Base-by-base conservation (phyloP, 139 green algal genomes). In the Coccomyxa sp. region DNA sequence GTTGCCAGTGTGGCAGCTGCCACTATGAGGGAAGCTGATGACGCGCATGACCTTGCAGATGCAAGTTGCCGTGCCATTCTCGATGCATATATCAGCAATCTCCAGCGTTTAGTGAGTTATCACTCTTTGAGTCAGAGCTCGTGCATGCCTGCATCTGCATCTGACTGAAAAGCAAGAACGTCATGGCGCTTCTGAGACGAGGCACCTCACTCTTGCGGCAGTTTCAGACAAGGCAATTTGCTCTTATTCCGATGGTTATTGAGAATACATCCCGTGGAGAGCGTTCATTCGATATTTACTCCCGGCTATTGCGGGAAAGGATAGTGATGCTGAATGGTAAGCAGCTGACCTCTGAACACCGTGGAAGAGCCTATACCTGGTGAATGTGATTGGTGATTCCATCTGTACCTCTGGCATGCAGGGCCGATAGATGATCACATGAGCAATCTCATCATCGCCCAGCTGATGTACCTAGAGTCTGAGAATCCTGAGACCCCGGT, bases 221-320 rank as follows among this genome's bases (percentile, higher is more conserved):
- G 12, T 44, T 37, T 38, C 64, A 75, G 54, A 40, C 1, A 76
- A 33, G 68, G 24, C 34, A 77, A 14, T 50, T 54, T 24, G 39
- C 54, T 18, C 72, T 90, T 29, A 81, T 94, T 6, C 90, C 90
- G 0, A 88, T 94, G 74, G 90, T 95, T 2, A 89, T 95, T 22
- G 90, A 94, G 50, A 80, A 68, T 12, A 89, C 86, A 0, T 54
- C 73, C 1, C 39, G 86, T 8, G 92, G 93, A 33, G 94, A 98
- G 78, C 82, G 95, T 2, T 94, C 91, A 0, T 98, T 97, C 70
- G 95, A 98, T 79, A 97, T 98, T 54, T 98, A 97, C 83, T 96
- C 90, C 6, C 76, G 94, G 24, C 85, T 98, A 29, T 85, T 98
- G 31, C 89, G 95, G 39, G 95, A 99, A 87, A 85, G 95, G 16